Evolutionary conservation across 176 grass and related monocot species (phyloP).

Genomic region (Aegilops bicornis): DNA sequence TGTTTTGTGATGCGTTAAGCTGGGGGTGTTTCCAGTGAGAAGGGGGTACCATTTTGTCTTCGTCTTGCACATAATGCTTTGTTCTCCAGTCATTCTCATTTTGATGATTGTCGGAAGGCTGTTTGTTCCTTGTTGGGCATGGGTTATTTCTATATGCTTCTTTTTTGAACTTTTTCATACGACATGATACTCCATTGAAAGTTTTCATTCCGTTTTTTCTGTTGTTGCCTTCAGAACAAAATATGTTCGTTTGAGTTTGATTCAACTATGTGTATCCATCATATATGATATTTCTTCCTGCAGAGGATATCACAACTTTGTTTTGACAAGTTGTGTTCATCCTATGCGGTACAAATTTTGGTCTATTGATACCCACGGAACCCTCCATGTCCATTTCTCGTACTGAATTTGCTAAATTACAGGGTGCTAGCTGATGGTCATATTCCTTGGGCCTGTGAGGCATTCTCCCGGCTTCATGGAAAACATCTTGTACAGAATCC

Average conservation of each 20-base stretch:
- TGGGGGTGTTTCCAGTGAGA: neutral
- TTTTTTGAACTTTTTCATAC: neutral
- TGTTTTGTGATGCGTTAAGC: neutral
- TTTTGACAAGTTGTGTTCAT: neutral
- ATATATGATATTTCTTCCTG: neutral
- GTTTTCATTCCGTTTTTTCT: neutral
- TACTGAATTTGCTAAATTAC: constrained; percentile 32
- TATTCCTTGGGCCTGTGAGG: constrained; percentile 92
- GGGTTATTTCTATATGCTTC: neutral
- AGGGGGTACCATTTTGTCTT: constrained; percentile 5
- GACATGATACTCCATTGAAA: neutral
- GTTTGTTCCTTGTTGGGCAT: neutral
- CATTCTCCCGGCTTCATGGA: constrained; percentile 79
- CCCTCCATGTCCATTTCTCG: neutral
- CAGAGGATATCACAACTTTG: neutral
- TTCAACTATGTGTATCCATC: neutral
- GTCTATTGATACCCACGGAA: neutral
- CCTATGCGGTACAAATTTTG: neutral
- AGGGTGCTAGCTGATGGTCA: constrained; percentile 96
- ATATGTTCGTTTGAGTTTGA: neutral
- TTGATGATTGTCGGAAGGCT: constrained; percentile 3
- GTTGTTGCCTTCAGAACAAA: neutral
- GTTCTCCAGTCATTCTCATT: neutral
- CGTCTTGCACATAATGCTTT: neutral
- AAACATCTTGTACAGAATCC: constrained; percentile 58